Evolutionary conservation across 2,329 filamentous ascomycete genomes (phyloP).

Genomic region (Sphaerulina vaccinii): DNA sequence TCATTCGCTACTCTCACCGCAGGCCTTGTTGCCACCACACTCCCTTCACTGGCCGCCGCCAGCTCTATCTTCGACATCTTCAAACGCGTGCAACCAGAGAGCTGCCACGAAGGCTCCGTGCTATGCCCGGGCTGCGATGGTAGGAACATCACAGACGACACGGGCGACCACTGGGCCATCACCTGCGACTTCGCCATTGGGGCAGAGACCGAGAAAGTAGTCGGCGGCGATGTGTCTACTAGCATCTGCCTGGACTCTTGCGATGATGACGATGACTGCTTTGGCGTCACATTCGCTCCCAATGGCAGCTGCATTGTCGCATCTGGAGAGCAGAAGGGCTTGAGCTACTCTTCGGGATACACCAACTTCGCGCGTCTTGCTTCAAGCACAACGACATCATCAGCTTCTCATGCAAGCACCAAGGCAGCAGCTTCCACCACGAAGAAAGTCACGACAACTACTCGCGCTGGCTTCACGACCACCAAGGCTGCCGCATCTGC

Average conservation of each 20-base stretch:
- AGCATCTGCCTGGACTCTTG: conserved; percentile 29
- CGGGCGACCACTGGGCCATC: conserved; percentile 24
- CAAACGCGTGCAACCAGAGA: conserved; percentile 13
- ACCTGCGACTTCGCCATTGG: conserved; percentile 26
- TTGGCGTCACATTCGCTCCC: conserved; percentile 27
- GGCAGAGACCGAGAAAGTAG: conserved; percentile 15
- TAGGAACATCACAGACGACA: conserved; percentile 24
- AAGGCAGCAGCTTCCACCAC: no score
- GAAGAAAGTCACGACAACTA: no score
- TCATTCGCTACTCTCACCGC: conserved; percentile 14
- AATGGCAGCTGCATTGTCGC: conserved; percentile 26
- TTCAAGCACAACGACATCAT: conserved; percentile 10
- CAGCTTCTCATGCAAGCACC: conserved; percentile 13
- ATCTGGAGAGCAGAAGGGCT: conserved; percentile 18
- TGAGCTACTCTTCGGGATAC: conserved; percentile 13
- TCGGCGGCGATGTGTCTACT: conserved; percentile 15
- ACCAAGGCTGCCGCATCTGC: conserved; percentile 2
- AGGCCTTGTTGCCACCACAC: conserved; percentile 11
- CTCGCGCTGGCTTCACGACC: conserved; percentile 7
- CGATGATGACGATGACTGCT: conserved; percentile 26
- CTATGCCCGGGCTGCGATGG: conserved; percentile 30
- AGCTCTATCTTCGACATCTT: conserved; percentile 10
- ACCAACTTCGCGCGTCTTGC: conserved; percentile 19
- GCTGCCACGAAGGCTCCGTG: conserved; percentile 11
- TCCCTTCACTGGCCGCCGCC: conserved; percentile 13